These are phyloP conservation scores for Metschnikowia shivogae DNA, from an alignment of 805 yeast genomes.

Conservation along the genomic window DNA sequence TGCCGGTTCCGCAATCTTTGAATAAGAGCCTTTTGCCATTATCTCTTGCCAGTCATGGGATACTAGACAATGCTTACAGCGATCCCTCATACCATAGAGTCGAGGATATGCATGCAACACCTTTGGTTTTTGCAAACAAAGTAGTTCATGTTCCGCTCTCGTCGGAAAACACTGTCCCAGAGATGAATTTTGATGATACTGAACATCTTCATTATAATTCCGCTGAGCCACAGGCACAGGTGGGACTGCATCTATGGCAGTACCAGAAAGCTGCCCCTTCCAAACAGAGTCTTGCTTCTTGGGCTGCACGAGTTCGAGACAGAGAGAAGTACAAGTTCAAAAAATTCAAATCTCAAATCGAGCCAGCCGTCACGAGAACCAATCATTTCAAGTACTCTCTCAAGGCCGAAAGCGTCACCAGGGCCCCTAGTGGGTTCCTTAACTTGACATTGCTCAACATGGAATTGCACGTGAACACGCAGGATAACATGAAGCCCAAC, in stretches of 20 bases:
- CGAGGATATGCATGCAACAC: slow-evolving; percentile 48
- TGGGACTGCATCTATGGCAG: slow-evolving; percentile 33
- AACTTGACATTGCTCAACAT: slow-evolving; percentile 55
- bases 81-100: slow-evolving; percentile 62
- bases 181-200: not conserved
- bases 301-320: slow-evolving; percentile 23
- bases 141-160: slow-evolving; percentile 43
- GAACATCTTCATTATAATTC: not conserved
- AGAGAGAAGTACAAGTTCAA: slow-evolving; percentile 12
- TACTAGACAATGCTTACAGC: slow-evolving; percentile 49
- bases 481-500: slow-evolving; percentile 52
- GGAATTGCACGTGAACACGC: slow-evolving; percentile 64
- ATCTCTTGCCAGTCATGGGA: slow-evolving; percentile 41
- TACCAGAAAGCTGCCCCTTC: slow-evolving; percentile 50
- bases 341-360: slow-evolving; percentile 48
- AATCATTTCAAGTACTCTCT: slow-evolving; percentile 39
- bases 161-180: slow-evolving; percentile 22
- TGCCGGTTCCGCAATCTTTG: slow-evolving; percentile 18
- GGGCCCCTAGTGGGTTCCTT: slow-evolving; percentile 39
- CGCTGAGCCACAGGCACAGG: not conserved
- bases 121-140: slow-evolving; percentile 66
- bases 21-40: slow-evolving; percentile 14
- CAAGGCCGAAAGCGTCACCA: slow-evolving; percentile 26
- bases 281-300: slow-evolving; percentile 30
- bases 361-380: slow-evolving; percentile 40